Evolutionary conservation across 78 protist genomes (phyloP).

Genomic region (Andalucia godoyi): DNA sequence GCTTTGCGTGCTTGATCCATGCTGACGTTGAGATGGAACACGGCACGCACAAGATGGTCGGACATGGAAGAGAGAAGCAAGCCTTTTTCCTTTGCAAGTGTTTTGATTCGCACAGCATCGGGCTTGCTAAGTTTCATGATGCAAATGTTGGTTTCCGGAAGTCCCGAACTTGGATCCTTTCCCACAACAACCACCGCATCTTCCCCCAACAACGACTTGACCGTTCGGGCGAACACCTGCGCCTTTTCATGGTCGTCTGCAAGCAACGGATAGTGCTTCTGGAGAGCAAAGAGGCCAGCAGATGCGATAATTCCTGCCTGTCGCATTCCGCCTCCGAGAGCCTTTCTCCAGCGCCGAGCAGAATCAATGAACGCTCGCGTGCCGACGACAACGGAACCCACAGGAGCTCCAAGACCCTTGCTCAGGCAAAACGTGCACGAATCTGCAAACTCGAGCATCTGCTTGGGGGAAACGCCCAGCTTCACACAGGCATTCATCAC

Average conservation of each 20-base stretch:
- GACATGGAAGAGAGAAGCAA: background rate
- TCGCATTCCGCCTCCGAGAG: conserved; percentile 65
- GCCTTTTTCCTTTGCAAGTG: no score
- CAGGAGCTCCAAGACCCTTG: conserved; percentile 63
- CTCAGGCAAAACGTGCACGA: conserved; percentile 36
- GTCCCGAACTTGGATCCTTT: background rate
- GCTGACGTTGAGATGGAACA: no score
- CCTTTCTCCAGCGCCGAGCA: conserved; percentile 29
- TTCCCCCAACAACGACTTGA: background rate
- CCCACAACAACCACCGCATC: background rate
- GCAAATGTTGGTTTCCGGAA: background rate
- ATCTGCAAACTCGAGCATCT: background rate
- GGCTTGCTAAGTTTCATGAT: background rate
- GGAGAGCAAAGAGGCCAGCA: conserved; percentile 26
- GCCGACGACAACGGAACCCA: conserved; percentile 47
- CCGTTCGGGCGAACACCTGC: background rate
- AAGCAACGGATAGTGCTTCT: background rate
- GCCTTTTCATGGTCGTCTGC: conserved; percentile 31
- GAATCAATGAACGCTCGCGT: background rate
- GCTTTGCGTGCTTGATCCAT: no score
- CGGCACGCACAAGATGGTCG: background rate
- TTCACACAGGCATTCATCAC: conserved; percentile 13
- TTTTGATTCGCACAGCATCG: background rate
- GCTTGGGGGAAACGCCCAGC: background rate
- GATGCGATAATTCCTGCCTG: conserved; percentile 57